These are phyloP conservation scores for Podospora fimiseda DNA, from an alignment of 495 filamentous ascomycete genomes.

Conservation along the genomic window DNA sequence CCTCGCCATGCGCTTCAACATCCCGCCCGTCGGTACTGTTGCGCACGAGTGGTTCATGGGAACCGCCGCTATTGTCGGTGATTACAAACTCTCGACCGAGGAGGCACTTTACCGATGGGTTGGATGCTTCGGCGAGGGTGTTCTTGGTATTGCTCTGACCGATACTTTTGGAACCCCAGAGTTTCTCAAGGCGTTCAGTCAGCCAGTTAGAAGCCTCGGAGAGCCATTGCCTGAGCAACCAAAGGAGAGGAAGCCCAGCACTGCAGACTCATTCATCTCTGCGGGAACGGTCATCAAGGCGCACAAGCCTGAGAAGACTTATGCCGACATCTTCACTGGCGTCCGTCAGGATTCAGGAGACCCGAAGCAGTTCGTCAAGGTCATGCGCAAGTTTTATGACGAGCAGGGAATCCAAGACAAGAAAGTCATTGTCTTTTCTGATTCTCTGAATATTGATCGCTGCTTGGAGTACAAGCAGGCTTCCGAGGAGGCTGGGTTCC, in stretches of 20 bases:
- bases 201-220: constrained; percentile 41
- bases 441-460: constrained; percentile 83
- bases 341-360: constrained; percentile 95
- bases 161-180: constrained; percentile 94
- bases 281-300: constrained; percentile 8
- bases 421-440: constrained; percentile 96
- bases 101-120: constrained; percentile 81
- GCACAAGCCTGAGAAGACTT: constrained; percentile 45
- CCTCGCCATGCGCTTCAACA: constrained; percentile 83
- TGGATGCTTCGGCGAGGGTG: constrained; percentile 82
- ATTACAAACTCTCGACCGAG: constrained; percentile 80
- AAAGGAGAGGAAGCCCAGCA: constrained; percentile 19
- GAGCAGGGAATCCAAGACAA: constrained; percentile 63
- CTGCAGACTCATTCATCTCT: constrained; percentile 30
- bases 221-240: constrained; percentile 8
- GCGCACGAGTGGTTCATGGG: constrained; percentile 99
- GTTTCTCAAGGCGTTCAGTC: constrained; percentile 78
- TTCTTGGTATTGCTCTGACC: constrained; percentile 88
- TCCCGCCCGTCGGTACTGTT: constrained; percentile 82
- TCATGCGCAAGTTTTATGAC: constrained; percentile 85
- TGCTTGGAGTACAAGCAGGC: constrained; percentile 83
- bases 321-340: constrained; percentile 80
- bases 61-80: constrained; percentile 80
- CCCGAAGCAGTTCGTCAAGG: constrained; percentile 70
- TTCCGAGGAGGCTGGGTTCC: constrained; percentile 73